Base-by-base conservation (phyloP, 805 yeast species). In the Candida insectalens region DNA sequence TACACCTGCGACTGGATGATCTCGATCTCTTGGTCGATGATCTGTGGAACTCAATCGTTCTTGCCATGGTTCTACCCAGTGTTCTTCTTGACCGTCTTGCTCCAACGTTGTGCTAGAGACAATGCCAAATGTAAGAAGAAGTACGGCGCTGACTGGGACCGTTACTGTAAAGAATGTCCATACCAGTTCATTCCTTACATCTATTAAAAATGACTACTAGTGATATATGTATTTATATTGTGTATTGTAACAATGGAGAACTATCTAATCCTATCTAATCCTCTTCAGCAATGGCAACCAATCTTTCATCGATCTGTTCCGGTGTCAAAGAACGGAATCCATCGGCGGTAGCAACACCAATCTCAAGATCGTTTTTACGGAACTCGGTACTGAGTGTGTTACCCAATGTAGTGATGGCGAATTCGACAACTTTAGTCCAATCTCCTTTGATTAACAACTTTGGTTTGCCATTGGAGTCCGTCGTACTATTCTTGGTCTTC, bases 21-120 rank as follows among this genome's bases (percentile, higher is more conserved):
- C 65, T 72, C 94, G 32, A 64, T 83, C 47, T 70, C 92, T 30
- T 92, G 98, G 98, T 95, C 89, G 4, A 67, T 92, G 40, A 71
- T 77, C 41, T 85, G 96, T 59, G 98, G 98, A 1, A 77, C 79
- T 57, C 67, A 66, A 21, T 83, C 95, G 3, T 83, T 88, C 32
- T 75, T 89, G 66, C 95, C 96, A 29, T 92, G 95, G 89, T 92
- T 92, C 62, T 89, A 81, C 76, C 96, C 98, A 4, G 63, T 67
- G 16, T 92, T 92, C 65, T 92, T 85, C 76, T 73, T 87, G 41
- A 62, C 79, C 46, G 96, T 87, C 41, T 73, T 92, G 55, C 59
- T 78, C 30, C 98, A 92, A 62, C 79, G 98, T 61, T 85, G 95
- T 28, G 55, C 66, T 44, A 80, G 98, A 64, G 98, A 92, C 62